These are phyloP conservation scores for Claviceps sp. DNA, from an alignment of 2,329 filamentous ascomycete species.

Conservation along the genomic window DNA sequence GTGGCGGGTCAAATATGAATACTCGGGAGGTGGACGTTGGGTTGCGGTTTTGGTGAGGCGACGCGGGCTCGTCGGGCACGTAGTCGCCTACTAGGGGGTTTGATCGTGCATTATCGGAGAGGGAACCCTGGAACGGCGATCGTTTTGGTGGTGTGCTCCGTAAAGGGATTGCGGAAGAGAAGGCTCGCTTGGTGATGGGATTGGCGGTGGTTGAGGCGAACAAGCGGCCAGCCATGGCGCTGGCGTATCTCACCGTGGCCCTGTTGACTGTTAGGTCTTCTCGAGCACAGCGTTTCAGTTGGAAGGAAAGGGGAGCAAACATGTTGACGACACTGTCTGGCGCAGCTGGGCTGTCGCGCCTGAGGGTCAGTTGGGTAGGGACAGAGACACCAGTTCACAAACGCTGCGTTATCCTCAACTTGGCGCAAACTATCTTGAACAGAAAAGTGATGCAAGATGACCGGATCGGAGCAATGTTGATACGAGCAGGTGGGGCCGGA, in stretches of 20 bases:
- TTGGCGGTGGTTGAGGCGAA: slow-evolving; percentile 10
- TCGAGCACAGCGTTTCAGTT: background rate
- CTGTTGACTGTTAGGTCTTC: slow-evolving; percentile 7
- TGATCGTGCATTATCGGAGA: slow-evolving; percentile 8
- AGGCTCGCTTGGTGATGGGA: slow-evolving; percentile 12
- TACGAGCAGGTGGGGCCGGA: slow-evolving; percentile 7
- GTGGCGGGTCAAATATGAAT: background rate
- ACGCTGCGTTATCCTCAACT: background rate
- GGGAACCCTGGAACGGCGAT: background rate
- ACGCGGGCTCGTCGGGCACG: slow-evolving; percentile 7
- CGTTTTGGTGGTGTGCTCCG: slow-evolving; percentile 9
- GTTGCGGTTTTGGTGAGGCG: slow-evolving; percentile 1
- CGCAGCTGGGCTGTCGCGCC: background rate
- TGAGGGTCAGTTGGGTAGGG: background rate
- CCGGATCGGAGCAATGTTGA: slow-evolving; percentile 18
- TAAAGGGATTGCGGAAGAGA: slow-evolving; percentile 19
- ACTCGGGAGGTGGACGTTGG: slow-evolving; percentile 4
- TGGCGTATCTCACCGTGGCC: slow-evolving; percentile 16
- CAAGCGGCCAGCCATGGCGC: slow-evolving; percentile 18
- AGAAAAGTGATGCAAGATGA: background rate
- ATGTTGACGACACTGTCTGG: background rate
- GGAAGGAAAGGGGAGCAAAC: background rate
- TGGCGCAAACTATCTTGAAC: background rate
- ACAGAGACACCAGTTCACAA: background rate
- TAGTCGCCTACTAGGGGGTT: slow-evolving; percentile 21